Evolutionary conservation across 495 filamentous ascomycete species (phyloP), one percentile per base, ranked within the genome.

Genomic region (Penicillium pancosmium): DNA sequence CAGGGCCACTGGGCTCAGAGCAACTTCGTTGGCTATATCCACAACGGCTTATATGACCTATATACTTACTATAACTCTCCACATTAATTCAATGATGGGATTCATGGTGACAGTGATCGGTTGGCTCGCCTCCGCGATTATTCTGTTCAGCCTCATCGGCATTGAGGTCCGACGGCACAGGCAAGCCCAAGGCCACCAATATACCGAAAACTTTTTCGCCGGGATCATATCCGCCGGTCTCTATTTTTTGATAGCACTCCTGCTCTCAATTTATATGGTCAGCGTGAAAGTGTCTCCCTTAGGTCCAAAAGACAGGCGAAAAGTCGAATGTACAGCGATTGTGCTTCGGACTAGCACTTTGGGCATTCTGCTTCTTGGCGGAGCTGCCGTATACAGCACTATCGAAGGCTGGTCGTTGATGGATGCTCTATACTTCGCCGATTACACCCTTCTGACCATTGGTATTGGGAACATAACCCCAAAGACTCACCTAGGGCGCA

Each of bases 391-490:
- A 2, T 95, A 86, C 66, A 80, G 80, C 13, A 77, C 78, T 10
- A 74, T 93, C 48, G 91, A 95, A 73, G 81, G 77, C 12, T 95
- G 91, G 91, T 63, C 73, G 31, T 94, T 85, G 64, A 79, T 91
- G 0, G 88, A 93, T 68, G 80, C 86, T 5, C 76, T 95, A 0
- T 95, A 91, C 64, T 95, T 89, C 85, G 86, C 90, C 0, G 85
- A 92, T 60, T 88, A 88, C 55, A 95, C 91, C 0, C 76, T 93
- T 7, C 84, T 95, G 48, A 94, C 91, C 1, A 81, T 95, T n/a
- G 91, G 91, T 5, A 80, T 93, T 38, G 89, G 88, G 16, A 86
- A 91, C 51, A 80, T 83, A 43, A 67, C 15, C 83, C 84, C 88
- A 0, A 63, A 66, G 19, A 89, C 83, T 5, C 80, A 84, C 60